Percentiles rank a stretch among this genome's conserved stretches.
Evolutionary conservation across 2,329 filamentous ascomycete species (phyloP).

Genomic region (Curvularia spicifera): DNA sequence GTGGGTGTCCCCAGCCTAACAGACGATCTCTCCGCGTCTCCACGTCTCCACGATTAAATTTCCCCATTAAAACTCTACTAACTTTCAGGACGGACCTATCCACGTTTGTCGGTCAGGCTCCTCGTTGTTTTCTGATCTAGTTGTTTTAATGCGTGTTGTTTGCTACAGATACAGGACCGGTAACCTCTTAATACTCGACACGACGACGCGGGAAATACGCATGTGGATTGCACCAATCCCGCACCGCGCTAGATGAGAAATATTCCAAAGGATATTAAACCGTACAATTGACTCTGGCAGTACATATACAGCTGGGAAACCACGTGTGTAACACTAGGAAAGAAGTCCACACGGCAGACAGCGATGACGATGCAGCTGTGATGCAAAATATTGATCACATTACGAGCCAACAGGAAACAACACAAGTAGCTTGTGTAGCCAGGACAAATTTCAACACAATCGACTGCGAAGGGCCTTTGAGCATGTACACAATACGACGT

Average conservation of each 20-base stretch:
- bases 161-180: neutral
- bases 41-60: neutral
- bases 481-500: neutral
- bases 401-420: neutral
- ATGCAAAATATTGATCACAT: constrained; percentile 1
- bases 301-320: neutral
- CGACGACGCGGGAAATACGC: neutral
- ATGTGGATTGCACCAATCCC: neutral
- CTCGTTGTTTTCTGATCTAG: neutral
- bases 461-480: no score
- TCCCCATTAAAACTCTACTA: neutral
- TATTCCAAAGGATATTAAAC: no score
- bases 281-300: neutral
- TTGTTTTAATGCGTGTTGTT: neutral
- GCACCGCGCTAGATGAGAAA: neutral
- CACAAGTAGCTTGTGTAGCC: neutral
- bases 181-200: neutral
- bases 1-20: neutral
- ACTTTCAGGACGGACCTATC: neutral
- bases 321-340: neutral
- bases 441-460: neutral
- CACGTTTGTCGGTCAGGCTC: neutral
- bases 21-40: constrained; percentile 3
- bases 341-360: neutral
- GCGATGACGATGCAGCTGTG: neutral